phyloP scores from a whole-genome alignment of 2,329 filamentous ascomycete species.

The Fusarium coicis region DNA sequence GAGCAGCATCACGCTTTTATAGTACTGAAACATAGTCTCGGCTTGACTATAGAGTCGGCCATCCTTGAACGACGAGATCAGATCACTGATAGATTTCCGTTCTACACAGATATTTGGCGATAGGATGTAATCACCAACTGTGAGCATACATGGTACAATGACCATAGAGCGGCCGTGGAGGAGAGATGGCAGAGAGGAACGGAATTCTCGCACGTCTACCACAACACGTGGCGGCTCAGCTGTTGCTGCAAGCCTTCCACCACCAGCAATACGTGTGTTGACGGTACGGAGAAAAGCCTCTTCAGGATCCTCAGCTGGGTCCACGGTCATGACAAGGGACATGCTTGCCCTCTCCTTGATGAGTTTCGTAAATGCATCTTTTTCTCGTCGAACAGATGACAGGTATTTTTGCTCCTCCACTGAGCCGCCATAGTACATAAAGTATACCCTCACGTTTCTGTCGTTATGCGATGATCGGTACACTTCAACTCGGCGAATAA shows the following conservation, averaged over 20 bases:
- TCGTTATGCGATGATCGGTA: conserved; percentile 95
- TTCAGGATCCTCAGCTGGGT: conserved; percentile 81
- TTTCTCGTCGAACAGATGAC: conserved; percentile 89
- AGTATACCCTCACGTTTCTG: conserved; percentile 90
- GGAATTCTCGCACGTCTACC: conserved; percentile 95
- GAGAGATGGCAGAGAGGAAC: conserved; percentile 89
- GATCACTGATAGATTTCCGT: conserved; percentile 90
- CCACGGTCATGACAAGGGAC: conserved; percentile 85
- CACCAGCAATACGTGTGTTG: conserved; percentile 96
- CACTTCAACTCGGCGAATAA: conserved; percentile 93
- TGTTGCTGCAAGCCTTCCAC: conserved; percentile 84
- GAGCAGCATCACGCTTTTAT: conserved; percentile 87
- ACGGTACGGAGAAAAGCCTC: conserved; percentile 93
- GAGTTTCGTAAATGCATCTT: conserved; percentile 93
- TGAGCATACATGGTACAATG: conserved; percentile 93
- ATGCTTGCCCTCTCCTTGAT: conserved; percentile 95
- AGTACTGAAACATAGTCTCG: conserved; percentile 94
- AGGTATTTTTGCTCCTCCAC: conserved; percentile 97
- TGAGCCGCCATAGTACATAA: conserved; percentile 94
- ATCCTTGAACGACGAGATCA: conserved; percentile 91
- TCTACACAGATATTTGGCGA: conserved; percentile 93
- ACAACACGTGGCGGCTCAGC: conserved; percentile 90
- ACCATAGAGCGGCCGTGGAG: conserved; percentile 89
- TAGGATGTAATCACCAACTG: conserved; percentile 95
- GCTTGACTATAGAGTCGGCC: conserved; percentile 92